Percentiles rank a stretch among this genome's conserved stretches.
Evolutionary conservation across 306 rosid species (phyloP).

Genomic region (Phaseolus lunatus): DNA sequence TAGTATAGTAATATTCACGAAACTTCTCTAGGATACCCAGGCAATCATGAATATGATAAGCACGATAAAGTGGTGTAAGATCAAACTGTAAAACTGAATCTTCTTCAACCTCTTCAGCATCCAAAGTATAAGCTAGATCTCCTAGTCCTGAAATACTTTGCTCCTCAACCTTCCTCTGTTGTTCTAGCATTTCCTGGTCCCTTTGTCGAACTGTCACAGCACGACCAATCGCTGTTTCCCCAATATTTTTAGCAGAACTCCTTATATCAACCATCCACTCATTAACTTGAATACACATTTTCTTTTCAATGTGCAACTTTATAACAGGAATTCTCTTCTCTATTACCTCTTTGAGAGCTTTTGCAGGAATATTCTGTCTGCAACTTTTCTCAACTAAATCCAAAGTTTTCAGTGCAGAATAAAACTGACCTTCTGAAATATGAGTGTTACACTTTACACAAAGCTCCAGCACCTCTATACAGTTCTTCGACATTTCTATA

Average conservation of each 20-base stretch:
- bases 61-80: slow-evolving; percentile 89
- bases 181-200: slow-evolving; percentile 85
- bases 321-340: slow-evolving; percentile 82
- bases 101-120: slow-evolving; percentile 75
- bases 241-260: slow-evolving; percentile 80
- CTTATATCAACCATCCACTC: slow-evolving; percentile 90
- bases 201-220: slow-evolving; percentile 77
- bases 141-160: slow-evolving; percentile 57
- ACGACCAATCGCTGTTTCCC: slow-evolving; percentile 82
- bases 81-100: slow-evolving; percentile 76
- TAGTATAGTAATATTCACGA: slow-evolving; percentile 82
- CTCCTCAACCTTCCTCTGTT: slow-evolving; percentile 82
- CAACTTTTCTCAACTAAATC: slow-evolving; percentile 80
- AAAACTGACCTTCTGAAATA: slow-evolving; percentile 78
- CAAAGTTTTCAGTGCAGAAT: slow-evolving; percentile 78
- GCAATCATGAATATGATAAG: slow-evolving; percentile 77
- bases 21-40: slow-evolving; percentile 80
- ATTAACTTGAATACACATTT: slow-evolving; percentile 72
- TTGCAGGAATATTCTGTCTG: slow-evolving; percentile 59
- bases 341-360: slow-evolving; percentile 63
- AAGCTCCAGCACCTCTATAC: slow-evolving; percentile 80
- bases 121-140: slow-evolving; percentile 68
- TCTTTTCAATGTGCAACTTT: slow-evolving; percentile 78
- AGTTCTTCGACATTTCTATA: slow-evolving; percentile 70
- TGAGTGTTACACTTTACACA: slow-evolving; percentile 85